A percentile compares a stretch with the other conserved stretches of the same genome.
These are phyloP conservation scores for Aplosporella prunicola DNA, from an alignment of 2,329 filamentous ascomycete species.

Conservation along the genomic window DNA sequence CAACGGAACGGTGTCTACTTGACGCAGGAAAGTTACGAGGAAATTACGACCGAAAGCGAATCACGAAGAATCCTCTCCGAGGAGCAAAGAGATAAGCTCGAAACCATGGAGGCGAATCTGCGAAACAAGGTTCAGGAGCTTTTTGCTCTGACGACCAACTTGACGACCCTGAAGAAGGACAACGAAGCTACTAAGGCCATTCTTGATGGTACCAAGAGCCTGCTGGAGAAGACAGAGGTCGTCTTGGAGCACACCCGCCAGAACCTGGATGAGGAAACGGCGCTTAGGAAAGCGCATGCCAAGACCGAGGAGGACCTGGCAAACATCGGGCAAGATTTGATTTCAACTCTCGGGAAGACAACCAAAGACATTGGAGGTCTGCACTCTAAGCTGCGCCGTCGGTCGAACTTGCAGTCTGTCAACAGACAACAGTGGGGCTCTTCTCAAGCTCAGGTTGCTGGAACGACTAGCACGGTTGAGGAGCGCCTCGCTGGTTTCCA, in stretches of 20 bases:
- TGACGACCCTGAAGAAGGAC: slow-evolving; percentile 82
- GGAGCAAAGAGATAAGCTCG: slow-evolving; percentile 84
- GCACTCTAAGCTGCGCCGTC: slow-evolving; percentile 76
- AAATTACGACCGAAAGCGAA: slow-evolving; percentile 85
- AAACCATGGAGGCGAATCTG: slow-evolving; percentile 81
- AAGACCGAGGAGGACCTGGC: slow-evolving; percentile 71
- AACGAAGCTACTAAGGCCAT: slow-evolving; percentile 65
- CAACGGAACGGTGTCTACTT: slow-evolving; percentile 94
- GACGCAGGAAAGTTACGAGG: slow-evolving; percentile 78
- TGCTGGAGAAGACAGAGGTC: slow-evolving; percentile 81
- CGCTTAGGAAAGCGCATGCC: slow-evolving; percentile 74
- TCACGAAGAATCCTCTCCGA: slow-evolving; percentile 84
- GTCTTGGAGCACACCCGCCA: slow-evolving; percentile 69
- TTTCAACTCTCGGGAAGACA: slow-evolving; percentile 68
- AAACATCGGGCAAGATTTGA: slow-evolving; percentile 62
- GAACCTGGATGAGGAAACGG: slow-evolving; percentile 67
- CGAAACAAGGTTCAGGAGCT: slow-evolving; percentile 92
- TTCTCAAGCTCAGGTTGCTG: slow-evolving; percentile 64
- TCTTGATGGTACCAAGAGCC: slow-evolving; percentile 69
- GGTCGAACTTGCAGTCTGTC: slow-evolving; percentile 69
- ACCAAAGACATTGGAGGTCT: slow-evolving; percentile 73
- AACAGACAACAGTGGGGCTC: slow-evolving; percentile 73
- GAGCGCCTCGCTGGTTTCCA: slow-evolving; percentile 64
- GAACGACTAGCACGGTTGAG: slow-evolving; percentile 71
- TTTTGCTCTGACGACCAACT: slow-evolving; percentile 74